Evolutionary conservation across 108 stramenopile species (phyloP), one percentile per base, ranked within the genome.

Genomic region (Cyclotella choctawhatcheeana): DNA sequence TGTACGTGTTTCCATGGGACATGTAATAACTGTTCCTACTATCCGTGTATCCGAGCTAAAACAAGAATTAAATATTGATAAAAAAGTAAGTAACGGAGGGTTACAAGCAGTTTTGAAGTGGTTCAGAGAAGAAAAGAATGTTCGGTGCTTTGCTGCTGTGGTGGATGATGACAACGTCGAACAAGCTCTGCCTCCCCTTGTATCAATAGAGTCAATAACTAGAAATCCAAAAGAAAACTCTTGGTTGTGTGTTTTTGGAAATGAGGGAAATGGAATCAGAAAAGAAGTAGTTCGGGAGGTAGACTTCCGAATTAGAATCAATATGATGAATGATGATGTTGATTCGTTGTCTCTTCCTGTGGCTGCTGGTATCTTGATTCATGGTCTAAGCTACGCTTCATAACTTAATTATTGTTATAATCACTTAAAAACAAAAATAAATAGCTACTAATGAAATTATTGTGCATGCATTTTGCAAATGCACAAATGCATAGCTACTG

Each of bases 221-320:
- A 44, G 27, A 2, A 17, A 56, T 2, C 16, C 16, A 1, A 4
- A 2, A 17, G 22, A 17, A 18, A 25, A 55, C 34, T 67, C 80
- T 5, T 93, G 92, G 92, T 85, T 88, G 50, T 89, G 88, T 64
- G 76, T 90, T 5, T 37, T 93, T 51, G 89, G 92, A 24, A 93
- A 86, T 58, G 92, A 90, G 79, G 89, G 84, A 0, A 73, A 86
- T 60, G 92, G 92, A 1, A 86, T 93, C 51, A 69, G 88, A 7
- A 22, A 65, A 16, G 58, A 71, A 4, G 89, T 90, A 22, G 58
- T 77, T 13, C 35, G 64, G n/a, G 81, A 76, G 44, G 86, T 83
- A 25, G 69, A 84, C 25, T 62, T 76, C 25, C 47, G 79, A 43
- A 20, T 93, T 0, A 66, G 81, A 5, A 89, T 93, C 37, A 77